Percentiles rank a stretch among this genome's conserved stretches.
phyloP scores from a whole-genome alignment of 2,329 filamentous ascomycete genomes.

The Fusarium aywerte region DNA sequence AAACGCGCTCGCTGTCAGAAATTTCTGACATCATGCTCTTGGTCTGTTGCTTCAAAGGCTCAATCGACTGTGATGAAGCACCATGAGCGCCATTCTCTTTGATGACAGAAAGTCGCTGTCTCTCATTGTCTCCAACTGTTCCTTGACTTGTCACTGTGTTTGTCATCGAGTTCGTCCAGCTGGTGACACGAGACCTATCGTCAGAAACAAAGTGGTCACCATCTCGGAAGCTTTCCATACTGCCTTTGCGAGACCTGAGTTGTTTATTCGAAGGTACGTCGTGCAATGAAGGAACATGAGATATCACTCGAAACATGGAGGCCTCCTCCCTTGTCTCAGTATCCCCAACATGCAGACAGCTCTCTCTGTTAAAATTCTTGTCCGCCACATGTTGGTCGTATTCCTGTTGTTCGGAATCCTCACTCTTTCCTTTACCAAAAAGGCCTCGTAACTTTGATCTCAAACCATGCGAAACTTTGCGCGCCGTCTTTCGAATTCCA shows the following conservation, averaged over 20 bases:
- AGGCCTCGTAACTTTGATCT: slow-evolving; percentile 67
- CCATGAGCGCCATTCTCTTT: slow-evolving; percentile 62
- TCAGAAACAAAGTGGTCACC: slow-evolving; percentile 55
- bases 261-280: slow-evolving; percentile 58
- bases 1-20: slow-evolving; percentile 67
- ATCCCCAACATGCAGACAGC: slow-evolving; percentile 50
- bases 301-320: slow-evolving; percentile 60
- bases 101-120: slow-evolving; percentile 72
- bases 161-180: slow-evolving; percentile 74
- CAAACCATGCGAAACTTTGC: slow-evolving; percentile 71
- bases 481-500: slow-evolving; percentile 62
- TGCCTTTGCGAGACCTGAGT: slow-evolving; percentile 64
- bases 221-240: slow-evolving; percentile 61
- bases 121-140: slow-evolving; percentile 57
- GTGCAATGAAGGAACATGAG: slow-evolving; percentile 63
- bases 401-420: slow-evolving; percentile 14
- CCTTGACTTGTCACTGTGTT: slow-evolving; percentile 62
- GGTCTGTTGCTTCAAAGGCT: slow-evolving; percentile 23
- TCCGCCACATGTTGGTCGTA: slow-evolving; percentile 14
- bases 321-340: slow-evolving; percentile 53
- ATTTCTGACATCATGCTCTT: slow-evolving; percentile 38
- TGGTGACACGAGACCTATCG: slow-evolving; percentile 74
- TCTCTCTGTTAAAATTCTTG: slow-evolving; percentile 45
- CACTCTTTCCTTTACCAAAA: slow-evolving; percentile 47
- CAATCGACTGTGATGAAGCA: slow-evolving; percentile 51